A percentile compares a stretch with the other conserved stretches of the same genome.
phyloP scores from a whole-genome alignment of 2,329 filamentous ascomycete species.

The Epichloe aotearoae region DNA sequence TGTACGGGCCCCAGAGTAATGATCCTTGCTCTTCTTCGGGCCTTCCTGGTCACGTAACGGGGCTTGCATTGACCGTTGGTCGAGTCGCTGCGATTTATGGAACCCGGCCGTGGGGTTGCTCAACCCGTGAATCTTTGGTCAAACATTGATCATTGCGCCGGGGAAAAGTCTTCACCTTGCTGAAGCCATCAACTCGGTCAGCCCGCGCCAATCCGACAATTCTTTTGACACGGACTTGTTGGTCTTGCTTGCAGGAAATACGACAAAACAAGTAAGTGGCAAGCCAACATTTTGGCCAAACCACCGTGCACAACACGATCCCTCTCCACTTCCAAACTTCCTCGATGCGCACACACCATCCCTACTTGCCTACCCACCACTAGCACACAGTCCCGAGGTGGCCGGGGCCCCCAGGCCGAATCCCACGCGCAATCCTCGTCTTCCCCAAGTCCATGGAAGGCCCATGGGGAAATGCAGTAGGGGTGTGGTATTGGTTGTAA shows the following conservation, averaged over 20 bases:
- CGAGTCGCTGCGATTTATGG: background rate
- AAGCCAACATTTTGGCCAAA: background rate
- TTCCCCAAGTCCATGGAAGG: background rate
- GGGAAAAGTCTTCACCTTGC: background rate
- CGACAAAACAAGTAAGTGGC: background rate
- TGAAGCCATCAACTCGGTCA: background rate
- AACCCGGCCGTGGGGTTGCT: background rate
- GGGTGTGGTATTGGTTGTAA: conserved; percentile 1
- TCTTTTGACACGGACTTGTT: background rate
- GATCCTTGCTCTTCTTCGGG: conserved; percentile 4
- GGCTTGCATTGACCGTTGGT: background rate
- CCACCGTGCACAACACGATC: background rate
- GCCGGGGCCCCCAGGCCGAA: background rate
- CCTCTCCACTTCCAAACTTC: background rate
- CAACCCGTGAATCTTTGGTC: background rate
- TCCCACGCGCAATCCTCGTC: background rate
- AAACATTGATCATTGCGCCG: background rate
- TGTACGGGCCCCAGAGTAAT: background rate
- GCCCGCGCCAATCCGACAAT: background rate
- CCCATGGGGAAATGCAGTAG: conserved; percentile 3
- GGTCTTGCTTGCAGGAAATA: background rate
- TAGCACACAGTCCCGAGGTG: background rate
- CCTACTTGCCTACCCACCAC: background rate
- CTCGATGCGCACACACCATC: background rate
- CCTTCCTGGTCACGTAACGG: background rate